Evolutionary conservation across 2,329 filamentous ascomycete genomes (phyloP), one percentile per base, ranked within the genome.

Genomic region (Aphanoascus verrucosus): DNA sequence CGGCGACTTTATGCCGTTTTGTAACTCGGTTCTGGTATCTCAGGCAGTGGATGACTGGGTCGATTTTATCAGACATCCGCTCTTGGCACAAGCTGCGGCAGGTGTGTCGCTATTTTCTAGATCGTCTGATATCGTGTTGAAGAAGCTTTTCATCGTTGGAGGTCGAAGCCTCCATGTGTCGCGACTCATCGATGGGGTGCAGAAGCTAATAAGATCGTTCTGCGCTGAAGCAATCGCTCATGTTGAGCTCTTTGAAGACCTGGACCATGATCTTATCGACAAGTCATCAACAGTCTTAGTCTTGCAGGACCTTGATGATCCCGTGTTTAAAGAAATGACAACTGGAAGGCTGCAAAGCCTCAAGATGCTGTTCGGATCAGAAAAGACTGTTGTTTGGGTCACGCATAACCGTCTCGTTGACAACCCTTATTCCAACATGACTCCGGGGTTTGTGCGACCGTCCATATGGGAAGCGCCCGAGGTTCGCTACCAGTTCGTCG

Each of bases 321-420:
- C 55, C 9, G 23, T 49, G 3, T 63, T 59, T 53, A 44, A 48
- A 28, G 42, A 52, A 12, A n/a, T 56, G 1, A 44, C 34, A 1
- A 34, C 20, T 9, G 28, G 32, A 20, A 34, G 8, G 8, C 42
- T 51, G 41, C 5, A 7, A 6, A 31, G 42, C 3, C 37, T 56
- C 12, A 41, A 56, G 20, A 14, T 2, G 23, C 14, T 55, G 2
- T 32, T 52, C 37, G 38, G 44, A 12, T 28, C 23, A 1, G 7
- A 32, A 3, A 45, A 17, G 19, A 49, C 12, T 6, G 2, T 56
- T 11, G n/a, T 56, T 2, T 56, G 55, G 55, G 43, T 55, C 7
- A 56, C 58, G 12, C 49, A 31, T 28, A 55, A 53, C 2, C 14
- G 23, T 6, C 20, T 31, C 15, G 50, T 41, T 6, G 54, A 53